Evolutionary conservation across 768 basidiomycete genomes (phyloP), one percentile per base, ranked within the genome.

Genomic region (Trametes sanguinea): DNA sequence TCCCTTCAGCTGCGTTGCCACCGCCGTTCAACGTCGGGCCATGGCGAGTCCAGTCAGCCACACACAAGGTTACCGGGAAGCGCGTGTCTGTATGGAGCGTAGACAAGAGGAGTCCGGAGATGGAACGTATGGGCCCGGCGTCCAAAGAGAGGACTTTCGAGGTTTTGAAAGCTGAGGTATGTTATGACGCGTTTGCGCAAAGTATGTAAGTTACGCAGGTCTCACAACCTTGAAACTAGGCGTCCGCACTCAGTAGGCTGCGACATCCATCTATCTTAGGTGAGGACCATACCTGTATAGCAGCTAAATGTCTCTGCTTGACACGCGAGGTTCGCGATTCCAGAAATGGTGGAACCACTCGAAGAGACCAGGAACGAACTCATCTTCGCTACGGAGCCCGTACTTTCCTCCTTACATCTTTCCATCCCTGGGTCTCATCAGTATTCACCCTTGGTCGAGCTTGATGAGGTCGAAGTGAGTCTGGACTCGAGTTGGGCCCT

Each of bases 291-390:
- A 7, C 22, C n/a, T 16, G 43, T n/a, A 2, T 46, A 17, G 27
- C 54, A 68, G 48, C 61, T 62, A 58, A 62, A 40, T 43, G 44
- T 58, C 58, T 65, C 48, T 58, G 60, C 60, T 30, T 57, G 64
- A 30, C 17, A 11, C 9, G 35, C 35, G 35, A 37, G 35, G 14
- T 16, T 22, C 22, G 22, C 60, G 29, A 6, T 27, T 47, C 56
- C 74, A 94, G 96, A 98, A 78, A 92, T 98, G 88, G 95, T 96
- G 32, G 97, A 99, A 75, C 96, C 97, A 29, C 77, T 97, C 48
- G 95, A 98, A 71, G 96, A 99, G 75, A 90, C 95, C 0, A 81
- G 96, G 58, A 89, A 78, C 40, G 92, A 96, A 68, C 79, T 98
- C 43, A 86, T 89, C 43, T 98, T 98, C 70, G 96, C 95, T 7